Evolutionary conservation across 192 early-diverging fungal genomes (phyloP), one percentile per base, ranked within the genome.

Genomic region (Mortierella hygrophila): DNA sequence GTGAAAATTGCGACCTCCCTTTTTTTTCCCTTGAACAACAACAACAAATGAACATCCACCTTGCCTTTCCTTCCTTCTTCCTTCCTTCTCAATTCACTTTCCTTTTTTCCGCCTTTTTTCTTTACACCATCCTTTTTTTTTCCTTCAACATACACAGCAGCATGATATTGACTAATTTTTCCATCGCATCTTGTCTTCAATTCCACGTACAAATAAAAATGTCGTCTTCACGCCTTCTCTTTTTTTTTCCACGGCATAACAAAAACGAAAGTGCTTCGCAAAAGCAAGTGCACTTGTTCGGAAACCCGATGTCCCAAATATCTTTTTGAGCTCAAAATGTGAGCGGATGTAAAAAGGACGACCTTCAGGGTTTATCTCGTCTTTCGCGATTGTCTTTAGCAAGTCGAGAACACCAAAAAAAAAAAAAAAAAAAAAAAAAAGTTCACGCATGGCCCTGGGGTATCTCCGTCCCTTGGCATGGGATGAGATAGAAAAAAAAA

Each of bases 351-450:
- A 65, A 65, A 65, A 65, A 65, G 11, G 60, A 65, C 60, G 60
- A 65, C 60, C 60, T 3, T 32, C 29, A 65, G 60, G 60, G 60
- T 65, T 65, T 65, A 65, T 65, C 60, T 65, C 60, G 60, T 65
- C 60, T 65, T 52, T 52, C 60, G 26, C 60, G 60, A 32, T 65
- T 26, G 11, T 65, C 60, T 26, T 29, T 26, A 10, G 9, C 57
- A 65, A 49, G 38, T 41, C 41, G 44, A 72, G 42, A 72, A 46
- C 26, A 46, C 38, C 35, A 29, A 20, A 35, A 72, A 72, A 46
- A 46, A 10, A 5, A 71, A 71, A 71, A 41, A 42, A 20, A 44
- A 16, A 29, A 20, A 35, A 72, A 72, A 46, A 46, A 10, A 5
- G 11, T 72, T 72, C 26, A 11, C 44, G 38, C 69, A 70, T 16